Conservation (phyloP, 768 basidiomycete species). For the Russula dissimulans region DNA sequence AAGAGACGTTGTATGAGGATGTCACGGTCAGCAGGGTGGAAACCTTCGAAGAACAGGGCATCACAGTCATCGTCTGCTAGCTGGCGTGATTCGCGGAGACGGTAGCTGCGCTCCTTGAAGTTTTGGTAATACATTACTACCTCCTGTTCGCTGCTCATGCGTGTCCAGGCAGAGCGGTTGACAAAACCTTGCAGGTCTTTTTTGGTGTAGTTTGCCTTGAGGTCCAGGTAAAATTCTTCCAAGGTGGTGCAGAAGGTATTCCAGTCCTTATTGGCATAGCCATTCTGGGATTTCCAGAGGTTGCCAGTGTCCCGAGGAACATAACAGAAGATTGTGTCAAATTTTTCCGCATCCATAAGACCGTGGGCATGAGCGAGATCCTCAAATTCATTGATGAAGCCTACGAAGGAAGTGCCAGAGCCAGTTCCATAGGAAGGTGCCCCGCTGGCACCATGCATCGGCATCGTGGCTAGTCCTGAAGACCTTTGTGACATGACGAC, state of each 20-base stretch:
- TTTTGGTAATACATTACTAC: not conserved
- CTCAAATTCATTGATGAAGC: too few relatives aligned
- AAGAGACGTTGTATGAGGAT: not conserved
- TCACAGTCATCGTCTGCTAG: not conserved
- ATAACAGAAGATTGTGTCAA: not conserved
- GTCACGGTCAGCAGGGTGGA: not conserved
- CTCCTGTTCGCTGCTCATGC: not conserved
- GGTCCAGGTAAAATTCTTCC: not conserved
- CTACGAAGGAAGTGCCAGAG: too few relatives aligned
- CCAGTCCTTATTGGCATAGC: not conserved
- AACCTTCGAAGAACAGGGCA: not conserved
- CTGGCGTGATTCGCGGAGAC: not conserved
- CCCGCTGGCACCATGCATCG: too few relatives aligned
- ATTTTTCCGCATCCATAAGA: too few relatives aligned
- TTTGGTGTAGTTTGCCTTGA: rapidly evolving
- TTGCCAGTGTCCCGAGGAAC: not conserved
- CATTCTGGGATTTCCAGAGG: not conserved
- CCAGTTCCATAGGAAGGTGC: too few relatives aligned
- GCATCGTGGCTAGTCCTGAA: too few relatives aligned
- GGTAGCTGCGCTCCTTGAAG: not conserved
- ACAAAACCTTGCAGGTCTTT: not conserved
- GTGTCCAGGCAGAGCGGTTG: not conserved
- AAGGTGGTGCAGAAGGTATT: not conserved
- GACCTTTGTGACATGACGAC: too few relatives aligned
- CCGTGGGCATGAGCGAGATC: too few relatives aligned